These are phyloP conservation scores for Asterionellopsis glacialis DNA, from an alignment of 108 stramenopile genomes.

Conservation along the genomic window DNA sequence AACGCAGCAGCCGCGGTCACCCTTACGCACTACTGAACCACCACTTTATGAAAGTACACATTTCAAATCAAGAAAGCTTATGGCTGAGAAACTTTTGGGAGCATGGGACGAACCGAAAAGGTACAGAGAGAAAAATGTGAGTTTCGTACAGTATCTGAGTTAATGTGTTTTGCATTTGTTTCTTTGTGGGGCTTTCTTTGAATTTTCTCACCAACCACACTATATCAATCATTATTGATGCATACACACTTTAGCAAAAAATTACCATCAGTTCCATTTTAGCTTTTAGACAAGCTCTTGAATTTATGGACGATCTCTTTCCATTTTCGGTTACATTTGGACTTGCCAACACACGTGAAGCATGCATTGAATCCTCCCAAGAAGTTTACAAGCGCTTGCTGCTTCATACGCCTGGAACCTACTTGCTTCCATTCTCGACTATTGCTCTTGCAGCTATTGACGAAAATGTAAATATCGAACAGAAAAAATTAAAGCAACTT, in stretches of 20 bases:
- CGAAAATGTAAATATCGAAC: constrained; percentile 26
- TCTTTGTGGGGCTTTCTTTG: background rate
- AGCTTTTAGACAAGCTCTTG: constrained; percentile 42
- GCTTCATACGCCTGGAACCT: constrained; percentile 5
- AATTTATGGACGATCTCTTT: constrained; percentile 48
- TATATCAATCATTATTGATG: no score
- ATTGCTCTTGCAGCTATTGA: constrained; percentile 38
- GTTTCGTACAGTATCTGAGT: background rate
- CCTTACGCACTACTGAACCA: no score
- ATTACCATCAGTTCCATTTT: constrained; percentile 29
- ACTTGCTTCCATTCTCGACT: constrained; percentile 48
- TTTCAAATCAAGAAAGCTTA: no score
- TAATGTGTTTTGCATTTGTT: background rate
- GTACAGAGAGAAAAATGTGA: background rate
- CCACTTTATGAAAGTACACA: no score
- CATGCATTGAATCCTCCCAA: constrained; percentile 54
- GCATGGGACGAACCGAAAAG: constrained; percentile 30
- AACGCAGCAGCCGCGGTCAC: no score
- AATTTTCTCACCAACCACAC: no score
- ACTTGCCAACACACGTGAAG: constrained; percentile 41
- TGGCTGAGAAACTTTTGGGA: constrained; percentile 9
- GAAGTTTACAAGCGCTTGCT: constrained; percentile 48
- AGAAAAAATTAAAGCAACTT: constrained; percentile 41
- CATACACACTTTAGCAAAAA: no score
- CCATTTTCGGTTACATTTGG: constrained; percentile 61